phyloP scores from a whole-genome alignment of 2,329 filamentous ascomycete genomes.

The Scopulariopsis brevicaulis region DNA sequence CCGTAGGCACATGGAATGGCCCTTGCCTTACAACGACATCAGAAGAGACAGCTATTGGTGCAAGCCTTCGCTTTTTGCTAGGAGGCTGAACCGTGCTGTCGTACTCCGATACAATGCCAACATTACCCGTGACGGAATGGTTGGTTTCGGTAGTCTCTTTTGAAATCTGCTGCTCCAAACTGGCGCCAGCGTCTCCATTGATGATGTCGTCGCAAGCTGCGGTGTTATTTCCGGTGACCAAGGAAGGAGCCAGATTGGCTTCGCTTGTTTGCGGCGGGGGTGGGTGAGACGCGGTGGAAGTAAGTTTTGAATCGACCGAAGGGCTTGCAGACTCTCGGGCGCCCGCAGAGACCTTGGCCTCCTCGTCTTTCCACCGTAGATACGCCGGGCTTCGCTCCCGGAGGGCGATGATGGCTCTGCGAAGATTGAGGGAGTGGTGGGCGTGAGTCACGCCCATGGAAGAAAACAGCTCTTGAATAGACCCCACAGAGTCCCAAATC shows the following conservation, averaged over 20 bases:
- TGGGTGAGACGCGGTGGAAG: neutral
- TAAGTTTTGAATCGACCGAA: neutral
- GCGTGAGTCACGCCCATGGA: conserved; percentile 46
- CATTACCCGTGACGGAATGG: neutral
- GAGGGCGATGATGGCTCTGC: neutral
- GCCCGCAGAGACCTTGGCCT: neutral
- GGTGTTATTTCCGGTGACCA: neutral
- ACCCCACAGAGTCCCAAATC: conserved; percentile 37
- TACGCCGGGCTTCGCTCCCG: neutral
- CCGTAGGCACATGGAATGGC: neutral
- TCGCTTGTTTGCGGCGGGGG: neutral
- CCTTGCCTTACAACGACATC: neutral
- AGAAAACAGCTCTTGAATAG: conserved; percentile 34
- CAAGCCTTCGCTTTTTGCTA: neutral
- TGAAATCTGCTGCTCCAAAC: neutral
- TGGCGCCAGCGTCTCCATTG: neutral
- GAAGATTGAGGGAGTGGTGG: conserved; percentile 15
- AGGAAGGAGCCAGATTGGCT: neutral
- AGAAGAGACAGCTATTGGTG: neutral
- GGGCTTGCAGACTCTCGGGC: neutral
- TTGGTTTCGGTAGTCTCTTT: neutral
- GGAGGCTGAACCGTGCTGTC: neutral
- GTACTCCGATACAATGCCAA: neutral
- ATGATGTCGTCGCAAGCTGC: neutral
- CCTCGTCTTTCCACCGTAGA: neutral